Evolutionary conservation across 129 eudicot genomes (phyloP), one percentile per base, ranked within the genome.

Genomic region (Flaveria brownii): DNA sequence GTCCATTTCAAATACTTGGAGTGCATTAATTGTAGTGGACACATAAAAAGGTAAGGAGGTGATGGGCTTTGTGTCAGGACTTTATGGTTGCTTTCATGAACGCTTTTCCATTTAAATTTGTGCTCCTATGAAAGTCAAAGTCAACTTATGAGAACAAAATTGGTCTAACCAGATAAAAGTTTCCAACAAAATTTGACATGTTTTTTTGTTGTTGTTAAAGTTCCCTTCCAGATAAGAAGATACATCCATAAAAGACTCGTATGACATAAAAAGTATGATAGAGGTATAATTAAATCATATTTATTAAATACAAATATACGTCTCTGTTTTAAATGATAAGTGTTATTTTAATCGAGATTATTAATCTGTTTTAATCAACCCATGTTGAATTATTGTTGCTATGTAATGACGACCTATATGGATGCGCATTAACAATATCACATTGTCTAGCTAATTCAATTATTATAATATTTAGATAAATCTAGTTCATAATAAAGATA

Each of bases 71-170:
- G 2, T 66, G 45, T 33, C 43, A 43, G 71, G 65, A 80, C 80
- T 73, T 80, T 80, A 80, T 74, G 69, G 61, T 72, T 66, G 68
- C 52, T 72, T 72, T 77, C 70, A 71, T 60, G 63, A 18, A 61
- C 67, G 18, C 47, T 41, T 74, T 73, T 75, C 51, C 70, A 65
- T 42, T 18, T 18, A 41, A 39, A 73, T 47, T 54, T 39, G 55
- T 36, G 23, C 25, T 10, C 42, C 28, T 41, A 1, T 20, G 12
- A 13, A 28, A 45, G 10, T 41, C 77, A 70, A 72, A 74, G 80
- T 74, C 86, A 69, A 62, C 69, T 22, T 12, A 56, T 77, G 43
- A 16, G 65, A 43, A 46, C 50, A 25, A 4, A 50, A 9, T 69
- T 50, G 80, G 83, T 78, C 72, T 25, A 18, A 4, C 36, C 50